Base-by-base conservation (phyloP, 2,329 filamentous ascomycete genomes). In the Colletotrichum orchidophilum region DNA sequence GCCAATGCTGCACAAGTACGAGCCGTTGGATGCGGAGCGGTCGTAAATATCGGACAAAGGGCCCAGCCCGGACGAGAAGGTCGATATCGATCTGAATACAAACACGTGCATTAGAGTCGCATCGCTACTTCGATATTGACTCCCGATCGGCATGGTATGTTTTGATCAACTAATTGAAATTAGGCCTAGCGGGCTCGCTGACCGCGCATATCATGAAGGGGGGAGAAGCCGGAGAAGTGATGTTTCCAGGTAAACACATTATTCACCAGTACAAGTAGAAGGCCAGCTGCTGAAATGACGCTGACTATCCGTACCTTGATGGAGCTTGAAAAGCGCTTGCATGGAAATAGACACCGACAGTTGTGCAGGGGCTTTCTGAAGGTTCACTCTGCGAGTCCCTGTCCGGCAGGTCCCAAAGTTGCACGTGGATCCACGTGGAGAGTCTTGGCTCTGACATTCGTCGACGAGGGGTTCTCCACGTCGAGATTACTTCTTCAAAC, bases 391-490 rank as follows among this genome's bases (percentile, higher is more conserved):
- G 2, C 9, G 18, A 2, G 24, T n/a, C 18, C 3, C 31, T 26
- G n/a, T 27, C 31, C 42, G n/a, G 29, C 29, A 24, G 42, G 58
- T 18, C 21, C n/a, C 13, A 29, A 26, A 57, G 13, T 31, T 57
- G 54, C 54, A 57, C 54, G 54, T 57, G 66, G 53, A 65, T 59
- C 66, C 66, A 69, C 66, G 66, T 69, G 66, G 66, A 65, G 15
- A 15, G 31, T 18, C 46, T 53, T 52, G 24, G 53, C 62, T 49
- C 42, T 26, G 24, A 53, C 39, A 65, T 65, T 65, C 61, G 66
- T 24, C 31, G 29, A 33, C 12, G n/a, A 39, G 13, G 49, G 60
- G 24, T 11, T 35, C 11, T 63, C 60, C 49, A 21, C 53, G 49
- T 15, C 50, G 15, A 53, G 8, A 7, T 8, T 39, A 50, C 50